These are phyloP conservation scores for Cryptosporidium bovis DNA, from an alignment of 169 alveolate genomes.

Conservation along the genomic window DNA sequence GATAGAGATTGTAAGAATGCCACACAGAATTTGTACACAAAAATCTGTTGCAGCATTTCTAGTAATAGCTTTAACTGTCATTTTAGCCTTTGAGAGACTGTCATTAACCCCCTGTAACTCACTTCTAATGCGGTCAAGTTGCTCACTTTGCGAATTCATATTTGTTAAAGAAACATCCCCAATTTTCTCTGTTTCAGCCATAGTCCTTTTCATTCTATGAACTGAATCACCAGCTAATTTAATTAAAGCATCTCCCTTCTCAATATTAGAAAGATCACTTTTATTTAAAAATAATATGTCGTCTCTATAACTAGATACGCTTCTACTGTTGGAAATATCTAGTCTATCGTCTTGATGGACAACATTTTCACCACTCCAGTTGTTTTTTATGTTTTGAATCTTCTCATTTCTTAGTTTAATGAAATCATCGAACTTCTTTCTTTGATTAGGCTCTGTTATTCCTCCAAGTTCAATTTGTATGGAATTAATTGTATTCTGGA, in stretches of 20 bases:
- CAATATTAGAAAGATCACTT: constrained; percentile 4
- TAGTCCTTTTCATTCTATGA: constrained; percentile 46
- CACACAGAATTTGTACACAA: constrained; percentile 63
- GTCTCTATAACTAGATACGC: constrained; percentile 17
- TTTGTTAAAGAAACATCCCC: constrained; percentile 50
- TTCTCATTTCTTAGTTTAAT: constrained; percentile 23
- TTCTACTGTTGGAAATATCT: neutral
- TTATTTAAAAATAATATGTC: constrained; percentile 13
- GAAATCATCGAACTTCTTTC: constrained; percentile 24
- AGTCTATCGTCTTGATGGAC: neutral
- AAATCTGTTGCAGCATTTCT: constrained; percentile 69
- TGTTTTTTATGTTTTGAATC: constrained; percentile 14
- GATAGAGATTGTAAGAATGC: constrained; percentile 23
- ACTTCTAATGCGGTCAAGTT: constrained; percentile 25
- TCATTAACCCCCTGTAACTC: constrained; percentile 28
- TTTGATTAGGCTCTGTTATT: constrained; percentile 14
- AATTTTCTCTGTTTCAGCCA: constrained; percentile 30
- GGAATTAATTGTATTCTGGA: constrained; percentile 25
- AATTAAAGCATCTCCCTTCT: constrained; percentile 48
- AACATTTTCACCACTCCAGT: neutral
- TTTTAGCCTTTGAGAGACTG: constrained; percentile 13
- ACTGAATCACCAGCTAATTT: constrained; percentile 42
- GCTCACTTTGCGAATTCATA: constrained; percentile 48
- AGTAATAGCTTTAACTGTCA: constrained; percentile 52
- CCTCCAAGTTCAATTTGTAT: constrained; percentile 36